phyloP scores from a whole-genome alignment of 371 early-diverging fungal genomes.

The Nematocida sp. region DNA sequence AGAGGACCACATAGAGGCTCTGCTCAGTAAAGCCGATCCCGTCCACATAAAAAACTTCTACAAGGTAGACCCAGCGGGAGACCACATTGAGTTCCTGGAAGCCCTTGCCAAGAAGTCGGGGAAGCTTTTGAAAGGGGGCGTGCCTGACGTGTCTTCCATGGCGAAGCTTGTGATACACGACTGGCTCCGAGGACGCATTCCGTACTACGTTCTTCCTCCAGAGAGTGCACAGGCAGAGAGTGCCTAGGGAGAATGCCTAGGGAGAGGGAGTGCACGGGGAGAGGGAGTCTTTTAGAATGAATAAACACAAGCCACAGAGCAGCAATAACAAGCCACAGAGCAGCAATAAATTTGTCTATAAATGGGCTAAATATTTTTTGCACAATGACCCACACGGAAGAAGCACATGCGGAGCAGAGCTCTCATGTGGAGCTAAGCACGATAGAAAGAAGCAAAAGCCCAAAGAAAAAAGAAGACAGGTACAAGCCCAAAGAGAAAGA shows the following conservation, averaged over 20 bases:
- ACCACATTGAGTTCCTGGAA: slow-evolving; percentile 78
- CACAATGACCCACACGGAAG: slow-evolving; percentile 19
- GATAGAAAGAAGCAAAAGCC: not conserved
- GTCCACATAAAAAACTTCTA: slow-evolving; percentile 42
- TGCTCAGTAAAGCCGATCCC: slow-evolving; percentile 71
- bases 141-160: slow-evolving; percentile 81
- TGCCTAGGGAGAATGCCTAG: slow-evolving; percentile 51
- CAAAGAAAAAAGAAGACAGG: not conserved
- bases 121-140: slow-evolving; percentile 86
- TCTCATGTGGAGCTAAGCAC: not conserved
- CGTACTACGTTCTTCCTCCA: slow-evolving; percentile 81
- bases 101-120: slow-evolving; percentile 79
- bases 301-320: slow-evolving; percentile 72
- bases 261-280: slow-evolving; percentile 63
- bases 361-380: slow-evolving; percentile 25
- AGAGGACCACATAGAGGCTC: slow-evolving; percentile 79
- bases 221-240: slow-evolving; percentile 64
- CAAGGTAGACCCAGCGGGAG: slow-evolving; percentile 65
- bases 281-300: slow-evolving; percentile 69
- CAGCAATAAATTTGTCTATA: too few species aligned
- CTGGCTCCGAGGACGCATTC: slow-evolving; percentile 94
- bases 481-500: slow-evolving; percentile 8
- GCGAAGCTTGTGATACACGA: slow-evolving; percentile 94
- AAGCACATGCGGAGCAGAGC: not conserved
- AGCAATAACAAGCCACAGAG: too few species aligned